Base-by-base conservation (phyloP, 352 stramenopile genomes). In the Pythium periplocum region DNA sequence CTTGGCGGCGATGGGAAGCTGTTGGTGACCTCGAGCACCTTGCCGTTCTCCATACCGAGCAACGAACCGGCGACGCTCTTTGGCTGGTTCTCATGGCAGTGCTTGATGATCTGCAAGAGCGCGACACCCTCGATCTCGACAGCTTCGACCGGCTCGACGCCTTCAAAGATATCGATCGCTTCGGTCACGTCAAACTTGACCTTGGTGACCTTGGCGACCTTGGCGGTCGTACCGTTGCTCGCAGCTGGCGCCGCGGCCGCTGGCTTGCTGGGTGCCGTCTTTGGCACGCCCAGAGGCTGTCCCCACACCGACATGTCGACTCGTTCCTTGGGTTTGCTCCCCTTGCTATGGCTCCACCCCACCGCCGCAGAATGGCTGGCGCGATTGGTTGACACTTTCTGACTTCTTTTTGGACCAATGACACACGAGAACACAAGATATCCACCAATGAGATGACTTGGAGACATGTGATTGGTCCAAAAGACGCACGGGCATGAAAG, bases 101-200 rank as follows among this genome's bases (percentile, higher is more conserved):
- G 97, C 78, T 99, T 99, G 68, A 99, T 94, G 68, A 98, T 93
- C 78, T 97, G 92, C 43, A 98, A 69, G 61, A 98, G 69, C 47
- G 83, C 84, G 11, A 93, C 80, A 44, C 84, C 84, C 43, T 95
- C 84, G 47, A 95, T 69, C 63, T 87, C 71, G 30, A 95, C 80
- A 41, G 51, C 66, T 33, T 82, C 73, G 12, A 92, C 75, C 8
- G 76, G 77, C 48, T 61, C 68, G 41, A 93, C 78, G 55, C 66
- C 66, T 41, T 89, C 79, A 51, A 88, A 93, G 44, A 93, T 65
- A 53, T 93, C 79, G 53, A 90, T 76, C 31, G 64, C 39, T 3
- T 90, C 78, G 6, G 59, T 51, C 37, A 51, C 47, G 8, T 43
- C 45, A 42, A 49, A 38, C 12, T 61, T 55, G 17, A 61, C 43